phyloP scores from a whole-genome alignment of 1,284 basidiomycete species.

The Ganoderma resinaceum region DNA sequence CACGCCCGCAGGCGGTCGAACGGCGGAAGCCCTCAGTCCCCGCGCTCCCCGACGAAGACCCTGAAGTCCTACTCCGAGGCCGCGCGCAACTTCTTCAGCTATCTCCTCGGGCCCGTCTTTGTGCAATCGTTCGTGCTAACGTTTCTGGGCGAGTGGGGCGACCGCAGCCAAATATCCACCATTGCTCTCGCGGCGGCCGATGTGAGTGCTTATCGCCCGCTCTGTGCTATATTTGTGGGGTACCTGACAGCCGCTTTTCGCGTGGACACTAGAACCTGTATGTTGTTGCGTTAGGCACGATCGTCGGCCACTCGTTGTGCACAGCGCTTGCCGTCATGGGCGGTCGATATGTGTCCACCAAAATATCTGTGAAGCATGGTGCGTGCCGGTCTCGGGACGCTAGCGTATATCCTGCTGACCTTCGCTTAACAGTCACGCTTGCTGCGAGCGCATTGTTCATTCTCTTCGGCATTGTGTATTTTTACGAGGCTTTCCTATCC shows the following conservation, averaged over 20 bases:
- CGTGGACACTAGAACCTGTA: constrained; percentile 61
- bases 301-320: constrained; percentile 89
- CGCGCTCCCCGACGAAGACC: constrained; percentile 28
- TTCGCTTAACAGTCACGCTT: constrained; percentile 71
- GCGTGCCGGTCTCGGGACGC: constrained; percentile 37
- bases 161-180: constrained; percentile 96
- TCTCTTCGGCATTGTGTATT: constrained; percentile 81
- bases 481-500: constrained; percentile 67
- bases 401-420: constrained; percentile 7
- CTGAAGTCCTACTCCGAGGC: constrained; percentile 62
- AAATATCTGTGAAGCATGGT: constrained; percentile 96
- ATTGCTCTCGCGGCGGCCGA: constrained; percentile 97
- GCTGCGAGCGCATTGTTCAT: constrained; percentile 87
- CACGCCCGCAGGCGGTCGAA: constrained; percentile 25
- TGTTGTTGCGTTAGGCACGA: constrained; percentile 89
- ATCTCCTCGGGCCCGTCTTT: constrained; percentile 92
- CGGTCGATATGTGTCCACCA: constrained; percentile 90
- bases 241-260: constrained; percentile 14
- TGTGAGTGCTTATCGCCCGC: constrained; percentile 60
- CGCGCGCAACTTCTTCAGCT: constrained; percentile 80
- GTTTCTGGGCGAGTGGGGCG: constrained; percentile 98
- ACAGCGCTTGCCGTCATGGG: constrained; percentile 91
- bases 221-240: constrained; percentile 9
- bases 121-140: constrained; percentile 96
- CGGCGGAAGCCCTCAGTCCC: constrained; percentile 20